Percentiles rank a stretch among this genome's conserved stretches.
Evolutionary conservation across 176 grass and related monocot genomes (phyloP).

Genomic region (Raddia guianensis): DNA sequence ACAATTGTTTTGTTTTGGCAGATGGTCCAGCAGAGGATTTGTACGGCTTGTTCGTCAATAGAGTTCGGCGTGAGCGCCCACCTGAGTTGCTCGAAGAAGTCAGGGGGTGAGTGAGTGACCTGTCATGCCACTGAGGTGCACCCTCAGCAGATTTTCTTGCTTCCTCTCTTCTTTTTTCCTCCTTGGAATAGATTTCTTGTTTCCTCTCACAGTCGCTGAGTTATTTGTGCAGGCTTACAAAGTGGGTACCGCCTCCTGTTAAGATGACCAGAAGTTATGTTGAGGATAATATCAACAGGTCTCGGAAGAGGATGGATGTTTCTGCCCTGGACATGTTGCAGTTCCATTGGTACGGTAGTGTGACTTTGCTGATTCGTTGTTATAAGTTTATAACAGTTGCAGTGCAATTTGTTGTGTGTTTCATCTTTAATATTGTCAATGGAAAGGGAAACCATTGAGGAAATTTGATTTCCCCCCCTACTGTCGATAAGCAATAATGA

Average conservation of each 20-base stretch:
- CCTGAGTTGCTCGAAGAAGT: constrained; percentile 76
- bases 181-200: no score
- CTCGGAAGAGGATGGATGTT: constrained; percentile 88
- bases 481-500: neutral
- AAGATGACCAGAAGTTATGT: constrained; percentile 89
- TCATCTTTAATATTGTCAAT: neutral
- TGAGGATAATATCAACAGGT: constrained; percentile 78
- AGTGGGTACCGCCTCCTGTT: constrained; percentile 88
- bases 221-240: constrained; percentile 57
- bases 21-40: constrained; percentile 96
- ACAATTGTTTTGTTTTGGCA: constrained; percentile 25
- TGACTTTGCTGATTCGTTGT: neutral
- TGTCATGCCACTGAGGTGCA: neutral
- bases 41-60: constrained; percentile 88
- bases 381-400: neutral
- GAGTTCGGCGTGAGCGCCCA: constrained; percentile 70
- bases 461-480: neutral
- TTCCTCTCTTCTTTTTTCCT: no score
- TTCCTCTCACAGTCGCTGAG: neutral
- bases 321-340: constrained; percentile 88
- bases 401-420: neutral
- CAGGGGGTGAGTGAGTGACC: constrained; percentile 52
- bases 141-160: neutral
- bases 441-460: neutral
- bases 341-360: constrained; percentile 74